Conservation (phyloP, 2,329 filamentous ascomycete genomes). For the Mollisiaceae sp. region DNA sequence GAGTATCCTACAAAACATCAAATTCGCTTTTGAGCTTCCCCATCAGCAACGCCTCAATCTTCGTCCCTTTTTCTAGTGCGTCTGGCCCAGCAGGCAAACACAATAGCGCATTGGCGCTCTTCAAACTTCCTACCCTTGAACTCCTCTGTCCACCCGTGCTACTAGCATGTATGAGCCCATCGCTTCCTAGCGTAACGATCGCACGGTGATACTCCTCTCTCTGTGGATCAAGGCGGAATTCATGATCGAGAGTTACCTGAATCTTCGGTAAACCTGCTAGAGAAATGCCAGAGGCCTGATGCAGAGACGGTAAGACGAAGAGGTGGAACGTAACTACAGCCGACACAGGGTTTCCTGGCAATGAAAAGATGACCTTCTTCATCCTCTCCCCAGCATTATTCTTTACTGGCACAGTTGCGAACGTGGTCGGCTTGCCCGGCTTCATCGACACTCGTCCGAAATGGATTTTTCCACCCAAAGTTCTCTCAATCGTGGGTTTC, state of each 20-base stretch:
- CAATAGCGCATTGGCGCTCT: conserved; percentile 84
- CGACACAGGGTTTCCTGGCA: conserved; percentile 93
- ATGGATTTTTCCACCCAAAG: conserved; percentile 89
- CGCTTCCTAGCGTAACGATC: conserved; percentile 66
- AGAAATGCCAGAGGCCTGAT: conserved; percentile 72
- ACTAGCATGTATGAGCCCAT: conserved; percentile 73
- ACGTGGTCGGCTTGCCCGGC: conserved; percentile 96
- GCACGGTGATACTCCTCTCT: conserved; percentile 92
- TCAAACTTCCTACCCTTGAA: conserved; percentile 86
- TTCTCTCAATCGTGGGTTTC: conserved; percentile 92
- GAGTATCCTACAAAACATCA: conserved; percentile 16
- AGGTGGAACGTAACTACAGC: conserved; percentile 93
- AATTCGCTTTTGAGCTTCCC: conserved; percentile 45
- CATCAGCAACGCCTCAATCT: conserved; percentile 82
- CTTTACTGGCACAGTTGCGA: conserved; percentile 81
- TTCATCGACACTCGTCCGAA: conserved; percentile 98
- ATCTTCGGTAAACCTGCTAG: conserved; percentile 74
- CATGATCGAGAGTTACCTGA: conserved; percentile 72
- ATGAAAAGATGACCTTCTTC: conserved; percentile 79
- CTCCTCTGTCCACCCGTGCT: conserved; percentile 93
- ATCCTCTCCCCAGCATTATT: conserved; percentile 61
- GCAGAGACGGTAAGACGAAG: conserved; percentile 87
- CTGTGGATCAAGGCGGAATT: conserved; percentile 74
- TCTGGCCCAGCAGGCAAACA: conserved; percentile 72
- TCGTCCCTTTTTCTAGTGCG: conserved; percentile 69